These are phyloP conservation scores for Backusella tuberculispora DNA, from an alignment of 192 early-diverging fungal genomes.

Conservation along the genomic window DNA sequence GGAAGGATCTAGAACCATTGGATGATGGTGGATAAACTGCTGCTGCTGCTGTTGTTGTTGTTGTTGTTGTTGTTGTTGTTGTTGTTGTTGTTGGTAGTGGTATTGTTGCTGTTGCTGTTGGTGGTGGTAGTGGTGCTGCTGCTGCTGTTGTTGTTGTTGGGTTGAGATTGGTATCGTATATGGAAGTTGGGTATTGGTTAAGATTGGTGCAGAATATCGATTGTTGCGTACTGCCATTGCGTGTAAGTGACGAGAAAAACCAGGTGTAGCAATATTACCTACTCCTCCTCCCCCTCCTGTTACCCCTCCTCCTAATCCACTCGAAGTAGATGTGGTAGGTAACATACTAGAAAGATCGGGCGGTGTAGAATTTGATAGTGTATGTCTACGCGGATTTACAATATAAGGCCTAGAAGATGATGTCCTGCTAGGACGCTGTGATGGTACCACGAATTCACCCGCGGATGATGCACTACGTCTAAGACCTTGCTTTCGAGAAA, in stretches of 20 bases:
- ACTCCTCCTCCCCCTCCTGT: background rate
- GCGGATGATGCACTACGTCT: constrained; percentile 15
- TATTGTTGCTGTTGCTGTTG: background rate
- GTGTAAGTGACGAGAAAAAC: constrained; percentile 3
- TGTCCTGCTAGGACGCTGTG: background rate
- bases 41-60: background rate
- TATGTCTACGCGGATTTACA: constrained; percentile 16
- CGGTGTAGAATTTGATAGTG: constrained; percentile 17
- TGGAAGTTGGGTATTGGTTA: constrained; percentile 15
- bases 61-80: constrained; percentile 9
- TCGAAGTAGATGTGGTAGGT: background rate
- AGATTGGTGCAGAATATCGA: constrained; percentile 6
- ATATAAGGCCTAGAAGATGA: background rate
- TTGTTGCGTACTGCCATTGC: constrained; percentile 28
- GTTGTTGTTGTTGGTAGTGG: background rate
- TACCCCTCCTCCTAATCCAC: too few species aligned
- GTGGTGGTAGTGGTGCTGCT: background rate
- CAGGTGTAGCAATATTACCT: background rate
- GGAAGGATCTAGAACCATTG: constrained; percentile 26
- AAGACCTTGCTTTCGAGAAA: constrained; percentile 4
- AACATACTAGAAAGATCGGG: constrained; percentile 18
- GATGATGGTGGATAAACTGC: constrained; percentile 4
- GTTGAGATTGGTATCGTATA: constrained; percentile 17
- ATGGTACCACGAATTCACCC: constrained; percentile 8
- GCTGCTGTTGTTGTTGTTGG: background rate